phyloP scores from a whole-genome alignment of 208 protist genomes.

The Leishmania tropica region DNA sequence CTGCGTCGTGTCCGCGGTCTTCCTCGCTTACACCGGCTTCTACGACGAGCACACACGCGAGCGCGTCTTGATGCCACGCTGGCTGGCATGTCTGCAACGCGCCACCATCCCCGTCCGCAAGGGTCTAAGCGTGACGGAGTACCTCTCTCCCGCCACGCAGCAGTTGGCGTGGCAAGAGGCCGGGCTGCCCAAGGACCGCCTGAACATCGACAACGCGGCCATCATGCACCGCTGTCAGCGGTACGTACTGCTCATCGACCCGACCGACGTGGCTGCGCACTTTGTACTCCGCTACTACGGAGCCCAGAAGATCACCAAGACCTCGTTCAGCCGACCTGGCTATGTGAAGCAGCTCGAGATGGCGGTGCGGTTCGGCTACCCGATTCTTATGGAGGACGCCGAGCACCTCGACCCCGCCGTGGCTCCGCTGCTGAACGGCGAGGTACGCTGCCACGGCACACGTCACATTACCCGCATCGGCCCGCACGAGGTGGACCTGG shows the following conservation, averaged over 20 bases:
- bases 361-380: constrained; percentile 98
- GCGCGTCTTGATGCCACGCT: constrained; percentile 85
- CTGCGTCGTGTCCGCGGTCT: constrained; percentile 94
- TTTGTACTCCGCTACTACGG: constrained; percentile 94
- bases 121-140: constrained; percentile 87
- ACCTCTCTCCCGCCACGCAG: constrained; percentile 92
- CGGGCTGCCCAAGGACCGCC: constrained; percentile 95
- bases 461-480: constrained; percentile 95
- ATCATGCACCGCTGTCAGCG: constrained; percentile 95
- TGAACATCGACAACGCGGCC: constrained; percentile 98
- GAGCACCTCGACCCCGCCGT: constrained; percentile 99
- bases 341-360: constrained; percentile 99
- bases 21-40: constrained; percentile 98
- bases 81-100: constrained; percentile 74
- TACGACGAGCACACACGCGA: constrained; percentile 96
- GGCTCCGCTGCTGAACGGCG: constrained; percentile 98
- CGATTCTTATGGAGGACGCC: constrained; percentile 99
- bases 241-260: constrained; percentile 99
- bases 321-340: constrained; percentile 95
- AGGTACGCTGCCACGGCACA: constrained; percentile 94
- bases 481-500: constrained; percentile 98
- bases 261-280: constrained; percentile 94
- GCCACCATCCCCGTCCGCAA: constrained; percentile 70
- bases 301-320: constrained; percentile 88
- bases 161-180: constrained; percentile 94